Percentiles rank a stretch among this genome's conserved stretches.
Evolutionary conservation across 1,284 basidiomycete species (phyloP).

Genomic region (Ustilago xerochloae): DNA sequence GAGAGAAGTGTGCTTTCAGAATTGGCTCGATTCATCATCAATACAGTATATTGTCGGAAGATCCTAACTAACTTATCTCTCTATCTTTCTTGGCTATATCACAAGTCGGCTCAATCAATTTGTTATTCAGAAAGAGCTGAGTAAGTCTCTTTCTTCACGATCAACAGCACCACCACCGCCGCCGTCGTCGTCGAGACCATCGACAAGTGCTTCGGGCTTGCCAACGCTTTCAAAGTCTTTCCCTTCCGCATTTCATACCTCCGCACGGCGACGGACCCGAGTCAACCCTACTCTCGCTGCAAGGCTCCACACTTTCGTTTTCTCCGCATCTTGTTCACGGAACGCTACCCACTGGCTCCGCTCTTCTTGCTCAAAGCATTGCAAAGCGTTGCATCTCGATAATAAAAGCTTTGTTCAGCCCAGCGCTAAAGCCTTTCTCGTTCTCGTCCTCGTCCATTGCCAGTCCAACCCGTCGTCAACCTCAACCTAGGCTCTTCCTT

Average conservation of each 20-base stretch:
- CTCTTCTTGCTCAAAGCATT: too few species aligned
- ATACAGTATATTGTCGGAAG: background rate
- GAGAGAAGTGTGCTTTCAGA: too few species aligned
- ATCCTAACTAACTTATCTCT: background rate
- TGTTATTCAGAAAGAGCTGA: background rate
- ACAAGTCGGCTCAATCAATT: slow-evolving; percentile 1
- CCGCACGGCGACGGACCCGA: background rate
- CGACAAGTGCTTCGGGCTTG: background rate
- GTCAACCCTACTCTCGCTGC: background rate
- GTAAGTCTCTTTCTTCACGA: background rate
- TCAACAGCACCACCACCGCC: background rate
- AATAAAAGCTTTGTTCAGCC: too few species aligned
- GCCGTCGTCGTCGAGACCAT: background rate
- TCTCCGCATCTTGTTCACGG: background rate
- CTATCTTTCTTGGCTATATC: background rate
- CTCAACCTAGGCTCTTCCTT: background rate
- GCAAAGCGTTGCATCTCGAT: too few species aligned
- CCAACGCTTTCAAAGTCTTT: too few species aligned
- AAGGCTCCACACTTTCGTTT: background rate
- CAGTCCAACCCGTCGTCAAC: too few species aligned
- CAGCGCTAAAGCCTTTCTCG: too few species aligned
- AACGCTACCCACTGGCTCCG: background rate
- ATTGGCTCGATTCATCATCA: too few species aligned
- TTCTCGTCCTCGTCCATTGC: too few species aligned
- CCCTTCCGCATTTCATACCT: background rate